A percentile compares a stretch with the other conserved stretches of the same genome.
Conservation (phyloP, 768 basidiomycete genomes). For the Mycena epipterygia region DNA sequence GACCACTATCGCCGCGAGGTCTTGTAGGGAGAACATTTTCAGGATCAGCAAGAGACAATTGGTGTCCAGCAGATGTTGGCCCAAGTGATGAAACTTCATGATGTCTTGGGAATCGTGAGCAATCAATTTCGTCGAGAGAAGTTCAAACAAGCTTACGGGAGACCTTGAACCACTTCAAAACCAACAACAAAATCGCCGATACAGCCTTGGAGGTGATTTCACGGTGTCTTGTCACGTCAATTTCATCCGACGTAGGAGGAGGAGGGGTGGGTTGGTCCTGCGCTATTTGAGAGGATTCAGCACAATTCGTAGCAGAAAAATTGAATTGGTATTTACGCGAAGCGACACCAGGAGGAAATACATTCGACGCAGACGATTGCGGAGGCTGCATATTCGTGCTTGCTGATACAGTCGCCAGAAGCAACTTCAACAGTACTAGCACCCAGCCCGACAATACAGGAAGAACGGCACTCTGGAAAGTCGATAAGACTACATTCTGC, state of each 20-base stretch:
- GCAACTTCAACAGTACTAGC: slow-evolving; percentile 90
- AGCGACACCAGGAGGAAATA: slow-evolving; percentile 78
- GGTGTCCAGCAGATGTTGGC: slow-evolving; percentile 94
- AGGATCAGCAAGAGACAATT: slow-evolving; percentile 94
- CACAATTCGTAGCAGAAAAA: background rate
- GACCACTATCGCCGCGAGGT: slow-evolving; percentile 86
- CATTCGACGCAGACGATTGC: slow-evolving; percentile 75
- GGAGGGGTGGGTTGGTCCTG: slow-evolving; percentile 73
- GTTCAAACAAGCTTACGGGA: slow-evolving; percentile 78
- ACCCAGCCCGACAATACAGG: slow-evolving; percentile 92
- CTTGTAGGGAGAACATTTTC: slow-evolving; percentile 99
- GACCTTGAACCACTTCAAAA: slow-evolving; percentile 98
- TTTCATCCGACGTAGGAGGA: slow-evolving; percentile 88
- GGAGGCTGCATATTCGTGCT: slow-evolving; percentile 70
- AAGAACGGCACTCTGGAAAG: slow-evolving; percentile 79
- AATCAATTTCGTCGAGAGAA: background rate
- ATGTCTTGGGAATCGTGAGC: slow-evolving; percentile 69
- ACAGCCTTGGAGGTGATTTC: slow-evolving; percentile 98
- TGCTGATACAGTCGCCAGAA: slow-evolving; percentile 94
- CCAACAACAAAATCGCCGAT: slow-evolving; percentile 91
- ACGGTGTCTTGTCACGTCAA: slow-evolving; percentile 93
- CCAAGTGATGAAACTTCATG: slow-evolving; percentile 98
- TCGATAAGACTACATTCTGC: background rate
- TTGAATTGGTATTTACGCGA: slow-evolving; percentile 63
- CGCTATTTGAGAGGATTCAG: slow-evolving; percentile 50